Evolutionary conservation across 2,329 filamentous ascomycete species (phyloP), one percentile per base, ranked within the genome.

Genomic region (Pseudocercospora crystallina): DNA sequence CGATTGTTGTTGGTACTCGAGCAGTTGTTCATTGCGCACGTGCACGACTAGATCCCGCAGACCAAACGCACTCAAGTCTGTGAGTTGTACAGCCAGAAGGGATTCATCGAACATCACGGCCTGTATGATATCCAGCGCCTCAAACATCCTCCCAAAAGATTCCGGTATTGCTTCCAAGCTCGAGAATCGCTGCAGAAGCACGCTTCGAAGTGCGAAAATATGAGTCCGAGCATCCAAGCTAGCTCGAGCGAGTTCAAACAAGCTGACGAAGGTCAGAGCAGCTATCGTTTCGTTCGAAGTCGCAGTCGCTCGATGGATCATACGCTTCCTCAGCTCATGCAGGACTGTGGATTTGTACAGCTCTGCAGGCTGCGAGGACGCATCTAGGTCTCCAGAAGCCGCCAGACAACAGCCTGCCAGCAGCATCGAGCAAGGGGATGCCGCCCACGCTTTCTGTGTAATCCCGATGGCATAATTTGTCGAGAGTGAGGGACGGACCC

Each of bases 391-490:
- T 14, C 30, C 42, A 10, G 42, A 31, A 13, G n/a, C 42, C 9
- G 31, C 42, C 42, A 35, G 15, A 26, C 20, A 26, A 26, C 20
- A 26, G 20, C 20, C 20, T 26, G 20, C 20, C 20, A 26, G 42
- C n/a, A 44, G 31, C 42, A 44, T 44, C 10, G 42, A 14, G 26
- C 42, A 44, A 9, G 30, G 42, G n/a, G 43, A 45, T 5, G 17
- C 15, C 10, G 13, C 17, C 43, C 43, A 45, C 2, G 43, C 43
- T 11, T 33, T 45, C 12, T 15, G 13, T 17, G 13, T 17, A 12
- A 37, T 33, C 10, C 31, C 33, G 7, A 33, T 33, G 20, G 43
- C 32, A 30, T 37, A 17, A 3, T 45, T 11, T 13, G 14, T 12
- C 5, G 42, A 12, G 8, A 37, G 13, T 14, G 20, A 31, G n/a